phyloP scores from a whole-genome alignment of 1,284 basidiomycete species.

The Ceratobasidium sp. region DNA sequence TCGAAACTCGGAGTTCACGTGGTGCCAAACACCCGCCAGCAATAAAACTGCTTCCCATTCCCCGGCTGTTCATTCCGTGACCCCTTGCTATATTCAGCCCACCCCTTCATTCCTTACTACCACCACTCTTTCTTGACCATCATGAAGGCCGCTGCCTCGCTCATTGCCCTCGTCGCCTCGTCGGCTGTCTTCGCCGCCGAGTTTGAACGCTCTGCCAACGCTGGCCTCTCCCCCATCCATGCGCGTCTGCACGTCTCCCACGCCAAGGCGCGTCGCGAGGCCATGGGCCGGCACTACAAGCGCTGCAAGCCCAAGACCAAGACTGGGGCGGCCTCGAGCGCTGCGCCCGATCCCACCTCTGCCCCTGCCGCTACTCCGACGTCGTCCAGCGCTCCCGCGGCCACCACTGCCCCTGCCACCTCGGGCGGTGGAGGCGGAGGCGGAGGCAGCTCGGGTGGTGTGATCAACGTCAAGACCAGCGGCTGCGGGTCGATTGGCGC shows the following conservation, averaged over 20 bases:
- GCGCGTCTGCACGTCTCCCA: conserved; percentile 26
- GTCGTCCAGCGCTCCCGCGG: background rate
- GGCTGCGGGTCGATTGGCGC: conserved; percentile 58
- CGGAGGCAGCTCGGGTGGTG: background rate
- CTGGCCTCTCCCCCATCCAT: background rate
- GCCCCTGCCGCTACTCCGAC: background rate
- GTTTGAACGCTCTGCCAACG: background rate
- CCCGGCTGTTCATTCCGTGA: background rate
- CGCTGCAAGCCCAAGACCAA: conserved; percentile 29
- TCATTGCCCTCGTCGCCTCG: conserved; percentile 20
- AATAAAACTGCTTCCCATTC: background rate
- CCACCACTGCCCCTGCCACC: background rate
- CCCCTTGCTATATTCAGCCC: too few species aligned
- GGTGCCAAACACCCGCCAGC: background rate
- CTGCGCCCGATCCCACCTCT: background rate
- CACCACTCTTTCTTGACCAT: background rate
- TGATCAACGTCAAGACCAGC: conserved; percentile 47
- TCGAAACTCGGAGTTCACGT: conserved; percentile 11
- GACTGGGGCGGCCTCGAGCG: background rate
- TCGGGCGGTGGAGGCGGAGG: background rate
- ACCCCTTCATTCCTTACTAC: conserved; percentile 17
- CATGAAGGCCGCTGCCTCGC: conserved; percentile 25
- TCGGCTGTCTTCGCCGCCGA: conserved; percentile 4
- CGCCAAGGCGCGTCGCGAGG: conserved; percentile 14
- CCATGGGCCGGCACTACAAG: conserved; percentile 4